These are phyloP conservation scores for Microbotryum violaceum DNA, from an alignment of 1,284 basidiomycete species.

Conservation along the genomic window DNA sequence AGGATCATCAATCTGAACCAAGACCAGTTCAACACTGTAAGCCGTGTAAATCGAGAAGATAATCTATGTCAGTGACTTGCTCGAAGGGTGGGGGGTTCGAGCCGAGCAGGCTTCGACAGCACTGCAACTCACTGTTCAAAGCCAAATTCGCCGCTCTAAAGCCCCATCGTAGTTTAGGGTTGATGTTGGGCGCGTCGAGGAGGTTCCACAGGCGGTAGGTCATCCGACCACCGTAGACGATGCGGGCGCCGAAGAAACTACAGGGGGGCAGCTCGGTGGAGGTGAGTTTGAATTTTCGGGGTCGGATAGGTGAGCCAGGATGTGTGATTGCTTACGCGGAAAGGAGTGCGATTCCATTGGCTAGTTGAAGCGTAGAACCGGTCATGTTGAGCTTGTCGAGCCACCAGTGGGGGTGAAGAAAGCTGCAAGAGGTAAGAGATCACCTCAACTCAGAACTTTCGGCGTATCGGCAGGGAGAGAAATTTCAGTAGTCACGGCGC, in stretches of 20 bases:
- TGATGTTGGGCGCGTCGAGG: background rate
- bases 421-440: constrained; percentile 8
- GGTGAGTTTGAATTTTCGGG: background rate
- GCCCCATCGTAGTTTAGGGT: background rate
- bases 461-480: background rate
- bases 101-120: background rate
- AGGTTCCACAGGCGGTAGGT: background rate
- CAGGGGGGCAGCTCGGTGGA: background rate
- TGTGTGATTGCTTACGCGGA: background rate
- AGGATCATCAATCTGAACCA: constrained; percentile 6
- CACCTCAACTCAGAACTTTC: background rate
- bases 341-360: constrained; percentile 40
- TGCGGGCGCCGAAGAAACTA: constrained; percentile 1
- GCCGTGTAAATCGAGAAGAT: background rate
- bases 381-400: constrained; percentile 42
- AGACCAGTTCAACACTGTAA: background rate
- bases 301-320: background rate
- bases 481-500: background rate
- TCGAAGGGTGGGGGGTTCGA: too few species aligned
- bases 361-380: constrained; percentile 38
- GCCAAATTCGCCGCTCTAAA: background rate
- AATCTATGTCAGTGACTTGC: background rate
- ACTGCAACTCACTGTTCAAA: background rate
- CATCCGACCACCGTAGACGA: background rate
- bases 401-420: constrained; percentile 45